Evolutionary conservation across 2,329 filamentous ascomycete genomes (phyloP).

Genomic region (Sporothrix protearum): DNA sequence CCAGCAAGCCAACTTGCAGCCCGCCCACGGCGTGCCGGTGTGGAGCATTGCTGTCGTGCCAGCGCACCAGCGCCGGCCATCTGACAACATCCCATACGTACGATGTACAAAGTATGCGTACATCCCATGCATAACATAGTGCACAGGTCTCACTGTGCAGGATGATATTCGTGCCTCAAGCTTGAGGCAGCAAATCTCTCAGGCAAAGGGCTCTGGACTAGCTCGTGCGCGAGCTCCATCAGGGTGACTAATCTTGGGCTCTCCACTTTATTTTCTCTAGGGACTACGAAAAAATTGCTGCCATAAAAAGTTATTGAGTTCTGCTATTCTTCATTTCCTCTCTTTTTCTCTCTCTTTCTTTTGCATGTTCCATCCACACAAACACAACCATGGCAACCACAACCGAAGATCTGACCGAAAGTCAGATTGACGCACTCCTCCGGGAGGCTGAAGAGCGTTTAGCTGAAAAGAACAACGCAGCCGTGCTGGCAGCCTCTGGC

Average conservation of each 20-base stretch:
- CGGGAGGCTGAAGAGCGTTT: slow-evolving; percentile 41
- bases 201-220: no score
- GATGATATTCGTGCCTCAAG: background rate
- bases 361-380: slow-evolving; percentile 14
- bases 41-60: slow-evolving; percentile 22
- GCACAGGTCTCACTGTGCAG: background rate
- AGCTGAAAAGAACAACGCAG: slow-evolving; percentile 28
- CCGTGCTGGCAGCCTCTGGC: slow-evolving; percentile 2
- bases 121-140: slow-evolving; percentile 3
- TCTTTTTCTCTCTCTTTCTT: background rate
- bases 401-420: slow-evolving; percentile 35
- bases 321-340: background rate
- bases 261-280: slow-evolving; percentile 13
- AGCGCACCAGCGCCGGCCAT: background rate
- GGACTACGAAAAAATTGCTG: slow-evolving; percentile 14
- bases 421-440: slow-evolving; percentile 40
- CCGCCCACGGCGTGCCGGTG: slow-evolving; percentile 23
- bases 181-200: background rate
- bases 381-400: slow-evolving; percentile 31
- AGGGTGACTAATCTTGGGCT: background rate
- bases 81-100: no score
- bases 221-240: background rate
- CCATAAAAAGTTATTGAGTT: slow-evolving; percentile 9
- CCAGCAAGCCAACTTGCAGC: background rate
- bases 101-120: no score